Conservation (phyloP, 495 filamentous ascomycete species). For the Elaphomyces granulatus region DNA sequence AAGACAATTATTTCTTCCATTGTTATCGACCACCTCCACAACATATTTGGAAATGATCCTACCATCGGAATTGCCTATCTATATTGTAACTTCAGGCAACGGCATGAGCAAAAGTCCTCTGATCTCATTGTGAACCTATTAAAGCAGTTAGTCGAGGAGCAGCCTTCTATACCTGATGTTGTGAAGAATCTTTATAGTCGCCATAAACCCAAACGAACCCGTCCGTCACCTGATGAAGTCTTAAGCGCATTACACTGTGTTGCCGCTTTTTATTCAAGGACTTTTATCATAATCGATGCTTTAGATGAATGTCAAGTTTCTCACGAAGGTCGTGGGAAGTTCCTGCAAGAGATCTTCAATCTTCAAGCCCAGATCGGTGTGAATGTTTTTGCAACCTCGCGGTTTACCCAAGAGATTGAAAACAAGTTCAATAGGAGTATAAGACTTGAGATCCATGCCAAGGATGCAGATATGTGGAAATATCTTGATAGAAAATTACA, state of each 20-base stretch:
- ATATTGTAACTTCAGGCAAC: constrained; percentile 13
- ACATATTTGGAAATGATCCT: constrained; percentile 4
- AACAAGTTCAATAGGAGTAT: constrained; percentile 5
- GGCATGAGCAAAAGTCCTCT: constrained; percentile 7
- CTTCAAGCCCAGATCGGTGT: constrained; percentile 10
- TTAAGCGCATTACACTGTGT: constrained; percentile 15
- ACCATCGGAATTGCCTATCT: constrained; percentile 21
- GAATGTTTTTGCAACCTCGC: constrained; percentile 24
- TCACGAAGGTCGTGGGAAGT: not conserved
- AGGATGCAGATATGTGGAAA: constrained; percentile 14
- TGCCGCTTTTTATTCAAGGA: constrained; percentile 7
- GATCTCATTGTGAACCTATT: constrained; percentile 11
- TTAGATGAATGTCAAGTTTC: constrained; percentile 30
- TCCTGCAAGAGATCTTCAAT: constrained; percentile 9
- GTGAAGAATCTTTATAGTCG: constrained; percentile 6
- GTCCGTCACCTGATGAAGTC: constrained; percentile 18
- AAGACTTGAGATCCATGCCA: constrained; percentile 15
- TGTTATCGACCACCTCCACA: constrained; percentile 18
- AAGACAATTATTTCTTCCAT: constrained; percentile 27
- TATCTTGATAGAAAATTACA: constrained; percentile 14
- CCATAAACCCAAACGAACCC: constrained; percentile 7
- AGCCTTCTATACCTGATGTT: not conserved
- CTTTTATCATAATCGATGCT: constrained; percentile 23
- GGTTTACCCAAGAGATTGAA: constrained; percentile 9
- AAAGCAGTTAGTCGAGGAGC: constrained; percentile 17